Conservation (phyloP, 2,329 filamentous ascomycete genomes). For the Didymella pomorum region DNA sequence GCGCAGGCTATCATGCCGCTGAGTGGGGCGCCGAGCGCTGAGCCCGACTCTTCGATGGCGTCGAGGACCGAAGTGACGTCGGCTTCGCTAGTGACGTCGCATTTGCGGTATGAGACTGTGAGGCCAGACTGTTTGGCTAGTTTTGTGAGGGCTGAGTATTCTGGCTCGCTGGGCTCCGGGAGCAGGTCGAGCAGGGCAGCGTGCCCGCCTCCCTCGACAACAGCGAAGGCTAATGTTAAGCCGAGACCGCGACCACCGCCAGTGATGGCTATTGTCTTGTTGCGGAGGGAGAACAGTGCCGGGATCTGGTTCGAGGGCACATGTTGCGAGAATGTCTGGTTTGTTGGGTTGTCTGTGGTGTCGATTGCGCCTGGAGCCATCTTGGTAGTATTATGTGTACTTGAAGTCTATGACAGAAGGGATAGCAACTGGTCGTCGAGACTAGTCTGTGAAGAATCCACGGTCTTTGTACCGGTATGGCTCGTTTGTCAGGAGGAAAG, state of each 20-base stretch:
- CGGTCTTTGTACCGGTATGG: neutral
- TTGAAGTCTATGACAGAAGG: neutral
- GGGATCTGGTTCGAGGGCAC: neutral
- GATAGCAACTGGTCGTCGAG: neutral
- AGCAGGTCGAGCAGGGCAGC: neutral
- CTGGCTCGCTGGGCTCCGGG: neutral
- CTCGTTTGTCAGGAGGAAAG: neutral
- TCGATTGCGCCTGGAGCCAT: neutral
- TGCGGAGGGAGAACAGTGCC: neutral
- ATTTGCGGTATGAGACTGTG: neutral
- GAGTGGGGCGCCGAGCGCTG: neutral
- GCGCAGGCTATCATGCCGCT: neutral
- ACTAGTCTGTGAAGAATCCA: neutral
- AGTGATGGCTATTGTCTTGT: neutral
- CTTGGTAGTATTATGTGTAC: neutral
- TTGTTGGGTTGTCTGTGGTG: neutral
- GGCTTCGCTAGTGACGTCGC: neutral
- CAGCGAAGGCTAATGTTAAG: neutral
- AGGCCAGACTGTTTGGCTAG: neutral
- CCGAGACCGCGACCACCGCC: neutral
- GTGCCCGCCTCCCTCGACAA: neutral
- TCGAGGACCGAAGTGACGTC: neutral
- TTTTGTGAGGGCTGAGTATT: neutral
- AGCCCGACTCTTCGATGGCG: neutral
- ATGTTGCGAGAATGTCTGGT: neutral